Base-by-base conservation (phyloP, 345 rosid species). In the Brassica cretica region DNA sequence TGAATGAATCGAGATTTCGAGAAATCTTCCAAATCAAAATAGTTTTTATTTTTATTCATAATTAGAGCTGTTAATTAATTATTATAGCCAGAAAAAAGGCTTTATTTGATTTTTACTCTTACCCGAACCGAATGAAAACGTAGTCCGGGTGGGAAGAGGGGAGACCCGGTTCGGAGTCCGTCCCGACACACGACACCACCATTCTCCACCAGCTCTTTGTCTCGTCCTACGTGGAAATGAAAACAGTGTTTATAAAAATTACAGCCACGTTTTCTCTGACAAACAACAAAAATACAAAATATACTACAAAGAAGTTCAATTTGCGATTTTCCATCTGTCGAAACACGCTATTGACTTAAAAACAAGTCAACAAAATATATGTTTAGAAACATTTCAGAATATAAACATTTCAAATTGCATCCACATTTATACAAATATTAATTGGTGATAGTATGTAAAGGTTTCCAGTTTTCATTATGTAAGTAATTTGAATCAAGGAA, bases 1-100 rank as follows among this genome's bases (percentile, higher is more conserved):
- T 12, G 73, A 66, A 21, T 16, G 51, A 16, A 49, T 49, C 56
- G 44, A 78, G 81, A 78, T 79, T 73, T 79, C 78, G 72, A 69
- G 56, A 75, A 70, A 80, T 80, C 79, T 75, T 70, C 82, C 82
- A 80, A 80, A 21, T 49, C 6, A 19, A 15, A 21, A n/a, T 62
- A 27, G 11, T 60, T 4, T 8, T 56, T 8, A 19, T 69, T 10
- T 29, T 46, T 24, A 77, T 61, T 73, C 77, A 51, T 73, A 73
- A 25, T 68, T 79, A 68, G 64, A 62, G 16, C 18, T 68, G 35
- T 73, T 79, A 79, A 79, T 32, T 35, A 35, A 35, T 35, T 33
- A 33, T 33, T 35, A 68, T 79, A 79, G 82, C 71, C 55, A 67
- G 53, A 65, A 65, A 64, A 49, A 49, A 49, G 56, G 4, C 32